Evolutionary conservation across 2,329 filamentous ascomycete genomes (phyloP).

Genomic region (Ceratocystis variospora): DNA sequence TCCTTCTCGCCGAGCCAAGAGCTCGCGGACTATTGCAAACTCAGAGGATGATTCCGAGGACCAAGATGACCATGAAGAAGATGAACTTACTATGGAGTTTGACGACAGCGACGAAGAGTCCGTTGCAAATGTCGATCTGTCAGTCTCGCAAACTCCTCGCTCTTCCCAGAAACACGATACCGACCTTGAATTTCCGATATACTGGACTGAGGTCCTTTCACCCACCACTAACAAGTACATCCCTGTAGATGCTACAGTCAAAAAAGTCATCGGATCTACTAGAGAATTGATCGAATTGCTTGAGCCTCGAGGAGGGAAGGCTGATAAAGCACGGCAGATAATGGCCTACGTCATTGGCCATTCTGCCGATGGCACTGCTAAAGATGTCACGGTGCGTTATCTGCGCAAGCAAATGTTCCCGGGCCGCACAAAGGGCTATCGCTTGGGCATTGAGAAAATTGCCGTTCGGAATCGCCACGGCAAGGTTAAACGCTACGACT

Average conservation of each 20-base stretch:
- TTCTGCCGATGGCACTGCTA: constrained; percentile 72
- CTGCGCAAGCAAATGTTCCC: constrained; percentile 69
- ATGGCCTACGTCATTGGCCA: constrained; percentile 81
- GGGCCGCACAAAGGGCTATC: constrained; percentile 75
- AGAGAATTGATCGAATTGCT: constrained; percentile 59
- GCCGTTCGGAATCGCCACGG: constrained; percentile 65
- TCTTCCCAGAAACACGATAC: constrained; percentile 47
- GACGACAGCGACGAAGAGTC: constrained; percentile 46
- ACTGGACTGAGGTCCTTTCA: constrained; percentile 86
- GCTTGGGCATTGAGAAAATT: constrained; percentile 66
- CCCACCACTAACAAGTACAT: constrained; percentile 66
- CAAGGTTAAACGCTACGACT: constrained; percentile 61
- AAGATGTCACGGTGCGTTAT: constrained; percentile 89
- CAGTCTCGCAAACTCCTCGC: constrained; percentile 21
- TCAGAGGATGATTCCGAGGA: constrained; percentile 1
- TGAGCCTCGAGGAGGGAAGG: constrained; percentile 69
- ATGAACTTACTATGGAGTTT: constrained; percentile 25
- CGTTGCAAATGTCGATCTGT: constrained; percentile 27
- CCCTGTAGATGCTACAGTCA: constrained; percentile 63
- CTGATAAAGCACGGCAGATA: constrained; percentile 75
- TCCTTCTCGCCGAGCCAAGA: constrained; percentile 4
- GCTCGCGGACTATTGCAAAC: constrained; percentile 1
- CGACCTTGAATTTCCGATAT: constrained; percentile 71
- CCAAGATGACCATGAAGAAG: constrained; percentile 19
- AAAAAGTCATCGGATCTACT: constrained; percentile 54